Evolutionary conservation across 176 grass and related monocot genomes (phyloP), one percentile per base, ranked within the genome.

Genomic region (Areca catechu): DNA sequence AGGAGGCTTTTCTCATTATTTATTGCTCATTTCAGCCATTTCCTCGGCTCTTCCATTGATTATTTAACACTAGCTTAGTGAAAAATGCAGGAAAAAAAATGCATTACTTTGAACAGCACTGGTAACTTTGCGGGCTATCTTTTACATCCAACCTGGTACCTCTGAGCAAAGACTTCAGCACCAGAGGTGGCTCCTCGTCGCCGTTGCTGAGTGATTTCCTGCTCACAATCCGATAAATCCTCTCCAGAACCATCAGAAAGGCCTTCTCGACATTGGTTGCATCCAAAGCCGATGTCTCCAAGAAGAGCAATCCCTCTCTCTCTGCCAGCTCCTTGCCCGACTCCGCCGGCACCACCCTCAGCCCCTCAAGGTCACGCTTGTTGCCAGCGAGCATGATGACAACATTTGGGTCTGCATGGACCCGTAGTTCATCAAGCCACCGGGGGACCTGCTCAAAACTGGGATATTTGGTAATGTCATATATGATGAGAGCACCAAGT

Each of bases 201-300:
- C 27, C 58, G 27, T 29, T 12, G 58, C 58, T 9, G 29, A 61
- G 58, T 3, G 58, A 61, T 14, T 43, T 61, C 58, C 58, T 61
- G 58, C 58, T 61, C n/a, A 29, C 29, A 27, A n/a, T 7, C n/a
- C 28, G 16, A 19, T 47, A 61, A 20, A 61, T 48, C 17, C 28
- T 43, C 58, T 61, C 58, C 17, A 61, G 27, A 15, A 61, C 58
- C 58, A 61, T 61, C 17, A 43, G 58, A 19, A 61, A 61, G 6
- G 58, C 58, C 58, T 43, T 43, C 58, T 61, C 58, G 18, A 61
- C 58, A 20, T 61, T 61, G 3, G 58, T 61, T 0, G 58, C 58
- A 19, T 61, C 58, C 58, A 61, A 3, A 3, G 58, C 58, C 29
- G 58, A 61, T 19, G 58, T 61, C 58, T 61, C 58, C 58, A 61